A percentile compares a stretch with the other conserved stretches of the same genome.
Conservation (phyloP, 495 filamentous ascomycete genomes). For the Penicillium longicatenatum region DNA sequence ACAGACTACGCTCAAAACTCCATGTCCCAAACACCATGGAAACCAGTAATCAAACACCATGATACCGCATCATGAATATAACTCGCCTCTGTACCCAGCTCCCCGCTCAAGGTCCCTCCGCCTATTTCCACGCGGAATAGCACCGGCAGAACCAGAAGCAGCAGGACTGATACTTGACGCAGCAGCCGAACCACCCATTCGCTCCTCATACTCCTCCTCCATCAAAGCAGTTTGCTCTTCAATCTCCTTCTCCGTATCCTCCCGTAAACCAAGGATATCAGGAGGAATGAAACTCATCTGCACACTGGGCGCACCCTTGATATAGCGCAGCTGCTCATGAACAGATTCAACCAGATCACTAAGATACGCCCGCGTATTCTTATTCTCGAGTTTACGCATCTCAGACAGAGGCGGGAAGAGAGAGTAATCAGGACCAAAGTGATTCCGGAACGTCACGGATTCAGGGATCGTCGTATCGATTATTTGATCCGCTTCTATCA, state of each 20-base stretch:
- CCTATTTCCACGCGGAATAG: constrained; percentile 30
- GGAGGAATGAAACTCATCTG: constrained; percentile 80
- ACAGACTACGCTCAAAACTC: constrained; percentile 14
- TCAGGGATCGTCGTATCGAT: constrained; percentile 74
- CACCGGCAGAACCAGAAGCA: constrained; percentile 25
- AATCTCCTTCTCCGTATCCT: constrained; percentile 77
- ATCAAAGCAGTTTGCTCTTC: constrained; percentile 67
- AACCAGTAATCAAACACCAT: constrained; percentile 12
- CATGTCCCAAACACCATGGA: constrained; percentile 9
- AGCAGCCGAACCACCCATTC: constrained; percentile 32
- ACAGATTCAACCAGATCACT: constrained; percentile 71
- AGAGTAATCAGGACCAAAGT: constrained; percentile 77
- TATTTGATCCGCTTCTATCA: constrained; percentile 69
- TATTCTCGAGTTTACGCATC: constrained; percentile 70
- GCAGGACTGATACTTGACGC: constrained; percentile 7
- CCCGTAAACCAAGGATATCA: constrained; percentile 70
- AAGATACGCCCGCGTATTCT: constrained; percentile 76
- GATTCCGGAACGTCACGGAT: constrained; percentile 73
- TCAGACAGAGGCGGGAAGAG: constrained; percentile 77
- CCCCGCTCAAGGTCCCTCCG: constrained; percentile 46
- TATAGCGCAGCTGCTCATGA: constrained; percentile 82
- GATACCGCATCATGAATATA: constrained; percentile 32
- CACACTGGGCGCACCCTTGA: constrained; percentile 82
- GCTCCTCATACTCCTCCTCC: constrained; percentile 54
- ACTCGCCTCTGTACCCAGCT: constrained; percentile 42